Conservation (phyloP, 176 grass and related monocot species). For the Avena eriantha region DNA sequence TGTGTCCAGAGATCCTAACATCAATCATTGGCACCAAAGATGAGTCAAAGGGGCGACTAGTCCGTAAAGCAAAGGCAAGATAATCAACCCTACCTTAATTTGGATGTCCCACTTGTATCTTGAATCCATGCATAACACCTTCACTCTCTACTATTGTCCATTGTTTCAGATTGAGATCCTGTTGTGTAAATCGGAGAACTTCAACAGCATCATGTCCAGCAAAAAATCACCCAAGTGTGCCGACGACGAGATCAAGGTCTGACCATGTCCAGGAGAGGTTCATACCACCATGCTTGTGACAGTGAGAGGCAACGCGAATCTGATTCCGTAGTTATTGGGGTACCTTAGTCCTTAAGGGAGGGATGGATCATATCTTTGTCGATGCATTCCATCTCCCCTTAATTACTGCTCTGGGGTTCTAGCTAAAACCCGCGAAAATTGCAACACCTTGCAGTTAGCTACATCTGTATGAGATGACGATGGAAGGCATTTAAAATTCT, state of each 20-base stretch:
- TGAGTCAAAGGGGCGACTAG: conserved; percentile 73
- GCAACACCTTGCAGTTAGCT: conserved; percentile 9
- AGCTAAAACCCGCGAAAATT: conserved; percentile 25
- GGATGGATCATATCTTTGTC: conserved; percentile 27
- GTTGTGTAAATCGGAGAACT: conserved; percentile 76
- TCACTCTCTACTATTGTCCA: neutral
- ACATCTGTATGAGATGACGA: conserved; percentile 39
- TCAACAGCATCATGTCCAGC: conserved; percentile 59
- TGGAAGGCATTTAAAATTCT: conserved; percentile 26
- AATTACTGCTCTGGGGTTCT: conserved; percentile 5
- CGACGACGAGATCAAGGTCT: conserved; percentile 60
- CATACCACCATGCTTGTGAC: conserved; percentile 15
- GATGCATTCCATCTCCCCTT: conserved; percentile 2
- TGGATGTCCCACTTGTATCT: neutral
- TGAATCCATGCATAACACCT: neutral
- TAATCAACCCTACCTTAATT: neutral
- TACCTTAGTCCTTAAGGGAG: conserved; percentile 43
- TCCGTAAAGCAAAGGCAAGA: conserved; percentile 91
- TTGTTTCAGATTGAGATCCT: conserved; percentile 86
- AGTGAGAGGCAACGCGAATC: conserved; percentile 15
- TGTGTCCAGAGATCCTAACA: conserved; percentile 73
- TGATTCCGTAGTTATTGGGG: conserved; percentile 41
- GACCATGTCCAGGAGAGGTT: conserved; percentile 30
- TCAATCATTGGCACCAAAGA: conserved; percentile 87
- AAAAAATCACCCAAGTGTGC: conserved; percentile 55